phyloP scores from a whole-genome alignment of 1,284 basidiomycete species.

The Grifola frondosa region DNA sequence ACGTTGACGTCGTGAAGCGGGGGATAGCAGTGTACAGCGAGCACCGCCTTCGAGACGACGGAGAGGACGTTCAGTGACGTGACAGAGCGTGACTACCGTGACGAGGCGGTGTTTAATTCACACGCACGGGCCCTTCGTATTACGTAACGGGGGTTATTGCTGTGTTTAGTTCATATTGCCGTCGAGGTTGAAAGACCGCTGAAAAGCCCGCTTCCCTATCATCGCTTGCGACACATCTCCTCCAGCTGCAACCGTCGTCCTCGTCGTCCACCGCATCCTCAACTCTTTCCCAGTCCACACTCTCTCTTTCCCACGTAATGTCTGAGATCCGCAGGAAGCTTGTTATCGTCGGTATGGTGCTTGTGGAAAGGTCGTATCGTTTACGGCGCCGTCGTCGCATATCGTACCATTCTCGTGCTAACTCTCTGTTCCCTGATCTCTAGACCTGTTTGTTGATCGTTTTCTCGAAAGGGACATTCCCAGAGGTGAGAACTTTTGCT shows the following conservation, averaged over 20 bases:
- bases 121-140: constrained; percentile 27
- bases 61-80: constrained; percentile 2
- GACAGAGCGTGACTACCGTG: neutral
- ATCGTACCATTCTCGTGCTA: constrained; percentile 20
- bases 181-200: constrained; percentile 29
- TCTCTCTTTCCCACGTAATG: constrained; percentile 27
- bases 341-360: constrained; percentile 59
- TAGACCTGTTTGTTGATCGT: constrained; percentile 64
- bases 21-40: neutral
- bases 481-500: constrained; percentile 48
- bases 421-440: constrained; percentile 12
- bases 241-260: constrained; percentile 15
- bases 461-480: constrained; percentile 75
- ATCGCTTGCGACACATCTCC: constrained; percentile 25
- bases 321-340: constrained; percentile 54
- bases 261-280: constrained; percentile 17
- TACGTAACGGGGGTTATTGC: constrained; percentile 24
- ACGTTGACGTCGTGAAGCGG: neutral
- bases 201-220: constrained; percentile 31
- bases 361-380: constrained; percentile 49
- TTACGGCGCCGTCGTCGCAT: constrained; percentile 3
- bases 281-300: constrained; percentile 13
- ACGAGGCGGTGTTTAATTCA: constrained; percentile 9
- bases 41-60: neutral
- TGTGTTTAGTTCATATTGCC: constrained; percentile 32